Base-by-base conservation (phyloP, 495 filamentous ascomycete species). In the Neurospora discreta region DNA sequence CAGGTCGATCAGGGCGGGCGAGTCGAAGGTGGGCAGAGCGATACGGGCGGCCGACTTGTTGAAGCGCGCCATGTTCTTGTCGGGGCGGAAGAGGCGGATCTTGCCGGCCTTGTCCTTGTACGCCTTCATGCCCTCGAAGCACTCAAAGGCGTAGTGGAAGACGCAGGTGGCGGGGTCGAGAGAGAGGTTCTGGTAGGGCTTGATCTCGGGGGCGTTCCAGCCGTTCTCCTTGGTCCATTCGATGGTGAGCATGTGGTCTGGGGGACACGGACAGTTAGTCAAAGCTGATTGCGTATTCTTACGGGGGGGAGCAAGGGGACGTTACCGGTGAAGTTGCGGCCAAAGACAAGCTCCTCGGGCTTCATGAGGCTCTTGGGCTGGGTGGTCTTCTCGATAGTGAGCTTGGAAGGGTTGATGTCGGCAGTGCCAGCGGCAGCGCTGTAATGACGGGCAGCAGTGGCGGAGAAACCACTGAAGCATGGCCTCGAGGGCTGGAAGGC, bases 71-170 rank as follows among this genome's bases (percentile, higher is more conserved):
- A 98, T 98, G 84, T 99, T 99, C 85, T 90, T 93, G 81, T 95
- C 90, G 0, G 95, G 95, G n/a, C 95, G 89, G 87, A 99, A 99
- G 26, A 99, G 82, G 20, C 93, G 90, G 72, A 95, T 88, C 60
- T 89, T 77, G 68, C 92, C 93, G 16, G 86, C 80, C 68, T 81
- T 85, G 82, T 95, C 92, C 78, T 91, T 93, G 86, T 98, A 98
- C 41, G 96, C 96, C 83, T 99, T 99, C 94, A 98, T 96, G 73
- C 95, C 95, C 82, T 99, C 95, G 83, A 99, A 99, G 80, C 90
- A 93, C 80, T 94, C 92, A 78, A 98, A 98, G 44, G 92, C 95
- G 81, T 99, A 99, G 87, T 99, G 95, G 84, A 99, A 94, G 60
- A 98, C 95, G 84, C 94, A 98, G 58, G 93, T 94, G 7, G 95